A percentile compares a stretch with the other conserved stretches of the same genome.
Evolutionary conservation across 2,329 filamentous ascomycete species (phyloP).

Genomic region (Neocucurbitaria cava): DNA sequence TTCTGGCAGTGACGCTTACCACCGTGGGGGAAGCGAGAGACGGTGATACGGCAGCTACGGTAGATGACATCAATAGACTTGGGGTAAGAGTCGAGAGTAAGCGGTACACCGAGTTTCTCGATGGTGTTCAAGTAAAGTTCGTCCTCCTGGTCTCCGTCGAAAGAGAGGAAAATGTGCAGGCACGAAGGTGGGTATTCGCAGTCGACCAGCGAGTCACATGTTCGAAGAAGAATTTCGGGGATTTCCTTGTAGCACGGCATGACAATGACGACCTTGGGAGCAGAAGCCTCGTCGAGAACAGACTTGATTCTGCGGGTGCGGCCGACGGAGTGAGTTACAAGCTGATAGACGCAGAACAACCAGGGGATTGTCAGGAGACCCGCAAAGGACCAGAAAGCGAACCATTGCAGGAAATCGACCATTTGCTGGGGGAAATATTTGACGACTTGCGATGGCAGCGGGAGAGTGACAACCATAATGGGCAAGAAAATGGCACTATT

Average conservation of each 20-base stretch:
- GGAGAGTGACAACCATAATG: slow-evolving; percentile 92
- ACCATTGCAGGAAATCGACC: slow-evolving; percentile 83
- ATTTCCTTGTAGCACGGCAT: slow-evolving; percentile 98
- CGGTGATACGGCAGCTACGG: slow-evolving; percentile 80
- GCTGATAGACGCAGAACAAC: slow-evolving; percentile 90
- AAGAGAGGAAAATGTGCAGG: slow-evolving; percentile 93
- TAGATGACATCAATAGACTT: slow-evolving; percentile 91
- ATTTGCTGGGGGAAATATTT: slow-evolving; percentile 73
- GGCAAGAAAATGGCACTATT: slow-evolving; percentile 82
- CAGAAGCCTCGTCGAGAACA: slow-evolving; percentile 81
- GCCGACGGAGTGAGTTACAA: slow-evolving; percentile 86
- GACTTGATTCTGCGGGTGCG: slow-evolving; percentile 82
- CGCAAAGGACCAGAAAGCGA: slow-evolving; percentile 93
- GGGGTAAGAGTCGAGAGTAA: slow-evolving; percentile 79
- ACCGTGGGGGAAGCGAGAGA: slow-evolving; percentile 91
- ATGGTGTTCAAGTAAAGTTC: slow-evolving; percentile 89
- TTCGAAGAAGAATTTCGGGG: slow-evolving; percentile 81
- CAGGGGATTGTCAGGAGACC: slow-evolving; percentile 85
- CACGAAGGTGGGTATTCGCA: slow-evolving; percentile 93
- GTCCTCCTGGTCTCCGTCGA: slow-evolving; percentile 88
- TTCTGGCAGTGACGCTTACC: slow-evolving; percentile 96
- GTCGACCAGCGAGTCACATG: slow-evolving; percentile 88
- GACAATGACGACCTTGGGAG: slow-evolving; percentile 92
- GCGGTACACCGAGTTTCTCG: slow-evolving; percentile 80
- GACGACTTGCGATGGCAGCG: slow-evolving; percentile 75